Conservation (phyloP, 805 yeast genomes). For the Zygosaccharomyces kombuchaensis region DNA sequence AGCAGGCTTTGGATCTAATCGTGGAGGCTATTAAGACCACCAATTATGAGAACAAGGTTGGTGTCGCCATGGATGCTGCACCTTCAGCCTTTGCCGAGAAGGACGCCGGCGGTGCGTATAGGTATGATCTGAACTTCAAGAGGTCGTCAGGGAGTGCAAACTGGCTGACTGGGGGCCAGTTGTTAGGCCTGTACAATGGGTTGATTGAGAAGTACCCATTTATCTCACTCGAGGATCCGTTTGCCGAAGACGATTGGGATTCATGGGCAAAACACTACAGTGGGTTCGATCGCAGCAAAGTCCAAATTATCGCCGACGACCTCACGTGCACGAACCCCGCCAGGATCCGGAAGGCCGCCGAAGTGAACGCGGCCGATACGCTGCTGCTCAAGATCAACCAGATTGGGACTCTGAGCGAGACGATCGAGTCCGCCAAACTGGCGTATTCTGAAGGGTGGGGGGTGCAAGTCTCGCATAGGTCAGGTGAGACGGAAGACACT, state of each 20-base stretch:
- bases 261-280: conserved; percentile 78
- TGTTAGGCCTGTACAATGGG: conserved; percentile 66
- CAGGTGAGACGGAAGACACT: conserved; percentile 96
- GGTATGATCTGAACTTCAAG: conserved; percentile 91
- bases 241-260: conserved; percentile 96
- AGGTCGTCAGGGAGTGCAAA: conserved; percentile 80
- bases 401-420: conserved; percentile 86
- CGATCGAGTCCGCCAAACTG: conserved; percentile 85
- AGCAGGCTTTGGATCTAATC: conserved; percentile 87
- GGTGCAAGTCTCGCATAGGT: conserved; percentile 96
- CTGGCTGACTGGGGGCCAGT: conserved; percentile 75
- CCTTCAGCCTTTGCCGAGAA: conserved; percentile 90
- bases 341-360: conserved; percentile 84
- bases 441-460: conserved; percentile 92
- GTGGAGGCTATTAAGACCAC: conserved; percentile 73
- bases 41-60: conserved; percentile 80
- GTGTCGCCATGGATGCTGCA: conserved; percentile 86
- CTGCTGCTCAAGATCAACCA: conserved; percentile 90
- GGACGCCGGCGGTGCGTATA: conserved; percentile 39
- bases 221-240: conserved; percentile 91
- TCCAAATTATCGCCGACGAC: conserved; percentile 90
- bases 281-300: conserved; percentile 40
- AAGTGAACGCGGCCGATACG: conserved; percentile 83
- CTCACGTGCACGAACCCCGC: conserved; percentile 89
- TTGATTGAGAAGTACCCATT: conserved; percentile 81